Evolutionary conservation across 2,329 filamentous ascomycete genomes (phyloP).

Genomic region (Exophiala aquamarina): DNA sequence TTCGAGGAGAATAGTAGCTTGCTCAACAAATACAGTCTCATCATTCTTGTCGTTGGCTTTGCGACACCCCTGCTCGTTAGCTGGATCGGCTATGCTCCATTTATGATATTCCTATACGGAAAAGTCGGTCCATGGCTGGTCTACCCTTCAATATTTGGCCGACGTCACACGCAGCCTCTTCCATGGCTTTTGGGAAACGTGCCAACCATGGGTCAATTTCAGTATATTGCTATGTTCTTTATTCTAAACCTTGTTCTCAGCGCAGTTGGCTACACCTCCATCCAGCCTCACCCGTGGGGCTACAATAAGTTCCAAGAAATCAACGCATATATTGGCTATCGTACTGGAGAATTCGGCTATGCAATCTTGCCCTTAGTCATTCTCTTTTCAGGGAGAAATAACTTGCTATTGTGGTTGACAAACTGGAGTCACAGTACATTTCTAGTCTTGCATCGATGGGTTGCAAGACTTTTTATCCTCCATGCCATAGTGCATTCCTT

Average conservation of each 20-base stretch:
- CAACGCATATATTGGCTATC: slow-evolving; percentile 16
- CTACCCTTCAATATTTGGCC: slow-evolving; percentile 34
- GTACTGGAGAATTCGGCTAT: slow-evolving; percentile 35
- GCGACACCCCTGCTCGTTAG: slow-evolving; percentile 9
- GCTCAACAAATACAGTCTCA: slow-evolving; percentile 4
- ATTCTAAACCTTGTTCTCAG: slow-evolving; percentile 39
- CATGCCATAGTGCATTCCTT: slow-evolving; percentile 32
- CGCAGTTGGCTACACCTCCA: neutral
- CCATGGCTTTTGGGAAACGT: slow-evolving; percentile 38
- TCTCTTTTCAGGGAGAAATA: slow-evolving; percentile 39
- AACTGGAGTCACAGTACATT: slow-evolving; percentile 40
- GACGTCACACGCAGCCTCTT: slow-evolving; percentile 34
- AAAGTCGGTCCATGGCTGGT: slow-evolving; percentile 33
- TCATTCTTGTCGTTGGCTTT: slow-evolving; percentile 4
- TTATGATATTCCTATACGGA: slow-evolving; percentile 25
- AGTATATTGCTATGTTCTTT: slow-evolving; percentile 46
- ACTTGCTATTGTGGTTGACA: slow-evolving; percentile 39
- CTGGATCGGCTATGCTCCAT: slow-evolving; percentile 30
- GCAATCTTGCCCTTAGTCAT: slow-evolving; percentile 32
- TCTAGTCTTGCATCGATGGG: slow-evolving; percentile 38
- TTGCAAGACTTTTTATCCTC: slow-evolving; percentile 28
- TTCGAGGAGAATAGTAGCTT: too few relatives aligned
- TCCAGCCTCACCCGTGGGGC: slow-evolving; percentile 2
- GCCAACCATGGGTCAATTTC: slow-evolving; percentile 45
- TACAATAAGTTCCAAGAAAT: neutral